Base-by-base conservation (phyloP, 1,284 basidiomycete genomes). In the Neolentinus lepideus region DNA sequence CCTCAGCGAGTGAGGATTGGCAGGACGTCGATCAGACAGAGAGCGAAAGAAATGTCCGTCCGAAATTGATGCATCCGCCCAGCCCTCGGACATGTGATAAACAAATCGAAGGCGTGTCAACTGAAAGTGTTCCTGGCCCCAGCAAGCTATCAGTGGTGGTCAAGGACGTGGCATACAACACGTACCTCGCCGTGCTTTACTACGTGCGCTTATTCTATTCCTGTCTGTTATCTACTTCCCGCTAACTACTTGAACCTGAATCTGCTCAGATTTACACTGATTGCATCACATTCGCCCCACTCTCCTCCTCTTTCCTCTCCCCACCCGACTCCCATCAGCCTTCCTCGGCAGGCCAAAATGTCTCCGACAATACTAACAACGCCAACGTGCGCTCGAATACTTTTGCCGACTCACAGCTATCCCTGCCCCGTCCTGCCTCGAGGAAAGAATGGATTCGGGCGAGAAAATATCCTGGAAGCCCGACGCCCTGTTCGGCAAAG, bases 401-500 rank as follows among this genome's bases (percentile, higher is more conserved):
- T 4, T 16, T n/a, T 16, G 19, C n/a, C 8, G 38, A 64, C 54
- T 48, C 61, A 1, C 54, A 60, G n/a, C 38, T 6, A 12, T 31
- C 29, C 12, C 29, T 31, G 4, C 29, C 33, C 54, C 62, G 45
- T 57, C 59, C 75, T 2, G 67, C 68, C 1, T 75, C 81, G 19
- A 71, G 86, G 56, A 73, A 71, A 58, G 79, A 84, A 54, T 90
- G 88, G 88, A 79, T 89, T 35, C 72, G 69, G 57, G 77, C 77
- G 62, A 69, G 69, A 55, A 70, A 69, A 55, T 79, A 87, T 64
- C 79, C 79, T 1, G 79, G 78, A 14, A 75, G 80, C 38, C 88
- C 89, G 0, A 73, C 78, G n/a, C 92, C 92, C 0, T 91, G 90
- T 63, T 91, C 88, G 22, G 90, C 92, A 10, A 94, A 94, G 70